phyloP scores from a whole-genome alignment of 768 basidiomycete species.

The Fibroporia radiculosa region DNA sequence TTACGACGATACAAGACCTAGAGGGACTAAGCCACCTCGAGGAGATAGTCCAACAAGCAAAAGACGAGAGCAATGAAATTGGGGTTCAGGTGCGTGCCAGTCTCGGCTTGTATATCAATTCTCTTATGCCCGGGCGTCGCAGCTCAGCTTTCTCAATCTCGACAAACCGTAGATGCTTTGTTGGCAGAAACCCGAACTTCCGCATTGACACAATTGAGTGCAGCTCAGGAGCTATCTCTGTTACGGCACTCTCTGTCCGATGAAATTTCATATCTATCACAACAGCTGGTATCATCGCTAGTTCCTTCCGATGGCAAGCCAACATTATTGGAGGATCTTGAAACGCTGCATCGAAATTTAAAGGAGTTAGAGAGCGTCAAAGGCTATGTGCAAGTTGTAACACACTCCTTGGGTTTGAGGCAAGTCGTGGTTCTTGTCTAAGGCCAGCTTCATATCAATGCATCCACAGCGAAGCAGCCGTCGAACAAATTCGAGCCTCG shows the following conservation, averaged over 20 bases:
- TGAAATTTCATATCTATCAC: constrained; percentile 61
- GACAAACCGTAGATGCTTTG: constrained; percentile 36
- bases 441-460: not conserved
- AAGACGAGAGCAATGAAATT: constrained; percentile 20
- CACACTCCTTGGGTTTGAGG: constrained; percentile 68
- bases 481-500: constrained; percentile 40
- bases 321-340: constrained; percentile 77
- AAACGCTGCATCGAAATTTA: constrained; percentile 67
- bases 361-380: constrained; percentile 72
- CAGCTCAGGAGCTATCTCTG: constrained; percentile 70
- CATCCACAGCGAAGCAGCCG: constrained; percentile 46
- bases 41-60: constrained; percentile 38
- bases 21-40: constrained; percentile 36
- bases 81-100: constrained; percentile 20
- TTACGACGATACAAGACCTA: constrained; percentile 31
- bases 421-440: constrained; percentile 23
- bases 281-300: constrained; percentile 53
- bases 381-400: constrained; percentile 67
- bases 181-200: constrained; percentile 40
- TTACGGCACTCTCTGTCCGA: constrained; percentile 72
- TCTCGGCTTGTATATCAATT: not conserved
- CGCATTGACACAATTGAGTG: constrained; percentile 43
- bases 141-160: constrained; percentile 55
- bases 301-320: constrained; percentile 39
- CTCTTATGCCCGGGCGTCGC: constrained; percentile 22